Base-by-base conservation (phyloP, 2,329 filamentous ascomycete species). In the Teratosphaeria nubilosa region DNA sequence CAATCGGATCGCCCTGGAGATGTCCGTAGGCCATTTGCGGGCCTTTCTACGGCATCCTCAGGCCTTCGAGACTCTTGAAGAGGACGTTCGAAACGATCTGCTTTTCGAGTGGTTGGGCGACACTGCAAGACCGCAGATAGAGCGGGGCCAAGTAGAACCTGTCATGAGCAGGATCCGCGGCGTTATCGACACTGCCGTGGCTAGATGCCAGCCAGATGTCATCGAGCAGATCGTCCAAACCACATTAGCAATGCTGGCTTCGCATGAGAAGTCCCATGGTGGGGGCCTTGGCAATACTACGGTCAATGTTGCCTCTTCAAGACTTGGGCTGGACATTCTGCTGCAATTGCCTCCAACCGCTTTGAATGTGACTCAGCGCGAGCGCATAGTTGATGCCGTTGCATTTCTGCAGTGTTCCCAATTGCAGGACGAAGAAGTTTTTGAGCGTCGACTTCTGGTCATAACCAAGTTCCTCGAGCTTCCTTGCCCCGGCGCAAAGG, bases 381-480 rank as follows among this genome's bases (percentile, higher is more conserved):
- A 56, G 14, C 22, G 32, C 7, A 52, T 56, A 13, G 1, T 58
- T 10, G 32, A 58, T n/a, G 22, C 45, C 34, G 22, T 52, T 14
- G 20, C 27, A 10, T 9, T 9, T 24, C n/a, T 56, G 16, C 22
- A 55, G n/a, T 24, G 22, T n/a, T n/a, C 22, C 7, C 20, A 41
- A 34, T 11, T 34, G 13, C 3, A 25, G 4, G 34, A 31, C 9
- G 13, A 24, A 22, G 25, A 56, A 9, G n/a, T 32, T 25, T 30
- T 51, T 16, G 37, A 55, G 20, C 30, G 10, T 20, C 48, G 54
- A 32, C 57, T 61, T 31, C 16, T 25, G 16, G 41, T 57, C 20
- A 22, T 61, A 25, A 22, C 45, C 16, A 53, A 57, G 16, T 16
- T 61, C 16, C 51, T 58, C 7, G 37, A 55, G 22, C 11, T 51